A percentile compares a stretch with the other conserved stretches of the same genome.
These are phyloP conservation scores for Fragaria nilgerrensis DNA, from an alignment of 306 rosid genomes.

Conservation along the genomic window DNA sequence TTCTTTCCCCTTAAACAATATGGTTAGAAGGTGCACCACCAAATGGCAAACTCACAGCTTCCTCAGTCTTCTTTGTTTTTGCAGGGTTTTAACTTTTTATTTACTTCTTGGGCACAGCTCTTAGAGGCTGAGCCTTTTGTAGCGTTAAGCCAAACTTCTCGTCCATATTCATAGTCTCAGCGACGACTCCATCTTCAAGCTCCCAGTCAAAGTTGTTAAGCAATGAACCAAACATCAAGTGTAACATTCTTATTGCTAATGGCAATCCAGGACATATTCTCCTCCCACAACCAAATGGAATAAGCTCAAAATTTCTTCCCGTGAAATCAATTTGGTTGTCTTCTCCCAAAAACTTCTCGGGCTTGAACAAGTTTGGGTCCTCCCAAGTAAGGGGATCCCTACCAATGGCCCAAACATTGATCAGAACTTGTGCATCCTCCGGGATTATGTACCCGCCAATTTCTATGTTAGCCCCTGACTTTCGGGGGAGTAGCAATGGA, in stretches of 20 bases:
- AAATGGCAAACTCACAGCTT: too few species aligned
- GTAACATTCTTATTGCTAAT: slow-evolving; percentile 32
- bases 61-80: too few species aligned
- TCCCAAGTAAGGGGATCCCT: slow-evolving; percentile 26
- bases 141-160: slow-evolving; percentile 26
- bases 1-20: too few species aligned
- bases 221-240: slow-evolving; percentile 37
- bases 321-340: slow-evolving; percentile 5
- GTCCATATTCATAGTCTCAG: slow-evolving; percentile 24
- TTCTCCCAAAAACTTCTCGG: slow-evolving; percentile 25
- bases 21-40: too few species aligned
- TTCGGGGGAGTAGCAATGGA: slow-evolving; percentile 15
- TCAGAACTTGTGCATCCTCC: slow-evolving; percentile 26
- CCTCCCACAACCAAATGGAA: slow-evolving; percentile 41
- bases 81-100: too few species aligned
- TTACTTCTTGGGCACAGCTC: slow-evolving; percentile 5
- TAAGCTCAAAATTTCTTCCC: slow-evolving; percentile 36
- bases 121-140: slow-evolving; percentile 10
- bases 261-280: slow-evolving; percentile 43
- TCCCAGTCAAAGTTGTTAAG: slow-evolving; percentile 39
- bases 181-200: slow-evolving; percentile 27
- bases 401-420: slow-evolving; percentile 26
- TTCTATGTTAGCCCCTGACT: slow-evolving; percentile 18
- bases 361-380: slow-evolving; percentile 1
- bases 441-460: slow-evolving; percentile 14